Base-by-base conservation (phyloP, 2,329 filamentous ascomycete species). In the Chrysosporium keratinophilum region DNA sequence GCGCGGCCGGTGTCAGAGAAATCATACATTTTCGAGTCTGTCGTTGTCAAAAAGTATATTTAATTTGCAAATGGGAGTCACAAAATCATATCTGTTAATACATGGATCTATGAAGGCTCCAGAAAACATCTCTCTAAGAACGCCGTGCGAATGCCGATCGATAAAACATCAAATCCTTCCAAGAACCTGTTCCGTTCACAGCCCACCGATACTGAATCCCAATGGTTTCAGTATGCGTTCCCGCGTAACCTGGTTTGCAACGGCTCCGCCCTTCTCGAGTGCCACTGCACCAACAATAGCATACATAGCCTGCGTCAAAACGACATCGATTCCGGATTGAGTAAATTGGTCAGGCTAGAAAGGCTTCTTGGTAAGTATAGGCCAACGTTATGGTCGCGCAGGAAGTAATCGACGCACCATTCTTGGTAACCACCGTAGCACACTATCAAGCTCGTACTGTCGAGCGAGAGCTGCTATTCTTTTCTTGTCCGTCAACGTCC, bases 381-480 rank as follows among this genome's bases (percentile, higher is more conserved):
- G 40, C 33, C 46, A 31, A 5, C 11, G 39, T 12, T 48, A 40
- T 35, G n/a, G 17, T 43, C 3, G 33, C 1, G 12, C 15, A 2
- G 14, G 20, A 37, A 34, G 6, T 39, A 37, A 19, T 9, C 31
- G 51, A 68, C 81, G 65, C 75, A 95, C 89, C 74, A 85, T 78
- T 73, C 80, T 82, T 28, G 93, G 93, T 69, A 86, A 87, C 93
- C 93, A 97, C 71, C 93, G 78, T 60, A 95, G 73, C 20, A 96
- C 87, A 39, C 80, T 78, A 55, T 80, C 71, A 64, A 98, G 66
- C 0, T 88, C 86, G 56, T 88, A 83, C 28, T 80, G 77, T 39
- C 78, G 70, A 12, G 85, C 91, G 56, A 98, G 69, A 53, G 72
- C 73, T 34, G 82, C 77, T 56, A 97, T 65, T 63, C 84, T 82